Evolutionary conservation across 805 yeast genomes (phyloP), one percentile per base, ranked within the genome.

Genomic region (Myxozyma nipponensis): DNA sequence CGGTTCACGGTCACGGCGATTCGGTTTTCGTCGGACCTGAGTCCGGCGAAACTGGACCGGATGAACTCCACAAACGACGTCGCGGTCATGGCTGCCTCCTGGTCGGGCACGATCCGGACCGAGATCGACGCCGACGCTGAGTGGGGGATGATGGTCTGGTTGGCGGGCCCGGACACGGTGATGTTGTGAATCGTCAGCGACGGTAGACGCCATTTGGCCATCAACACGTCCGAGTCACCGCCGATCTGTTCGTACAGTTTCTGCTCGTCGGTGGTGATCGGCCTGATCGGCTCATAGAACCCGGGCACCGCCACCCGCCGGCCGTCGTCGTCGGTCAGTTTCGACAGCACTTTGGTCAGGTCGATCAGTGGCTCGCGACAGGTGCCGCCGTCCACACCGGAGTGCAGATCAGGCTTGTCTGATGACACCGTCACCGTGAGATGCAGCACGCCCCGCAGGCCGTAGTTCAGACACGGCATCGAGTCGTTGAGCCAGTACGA

Each of bases 341-440:
- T 77, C 1, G 91, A 77, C 21, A 90, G 69, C 17, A 91, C 62
- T 46, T 82, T 84, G 37, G 90, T 76, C 66, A 91, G 68, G 63
- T 91, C 98, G 70, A 86, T 79, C 0, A 95, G 82, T 1, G 98
- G 97, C 61, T 91, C 98, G 50, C 84, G 76, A 54, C 80, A 78
- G 6, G 84, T 82, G 52, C 98, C 98, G 45, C 98, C 98, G 69
- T 89, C 95, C 7, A 93, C 93, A 55, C 98, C 98, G 0, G 97
- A 87, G 65, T 93, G 98, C 51, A 95, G 72, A 66, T 93, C 97
- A 1, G 95, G 95, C 52, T 76, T 76, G 57, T 83, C 90, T 45
- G 89, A 80, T 50, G 73, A 71, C 9, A 93, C 74, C 32, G 79
- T 79, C 2, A 93, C 77, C n/a, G 81, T 73, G 1, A 87, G 84